Evolutionary conservation across 352 stramenopile species (phyloP), one percentile per base, ranked within the genome.

Genomic region (Phytophthora aleatoria): DNA sequence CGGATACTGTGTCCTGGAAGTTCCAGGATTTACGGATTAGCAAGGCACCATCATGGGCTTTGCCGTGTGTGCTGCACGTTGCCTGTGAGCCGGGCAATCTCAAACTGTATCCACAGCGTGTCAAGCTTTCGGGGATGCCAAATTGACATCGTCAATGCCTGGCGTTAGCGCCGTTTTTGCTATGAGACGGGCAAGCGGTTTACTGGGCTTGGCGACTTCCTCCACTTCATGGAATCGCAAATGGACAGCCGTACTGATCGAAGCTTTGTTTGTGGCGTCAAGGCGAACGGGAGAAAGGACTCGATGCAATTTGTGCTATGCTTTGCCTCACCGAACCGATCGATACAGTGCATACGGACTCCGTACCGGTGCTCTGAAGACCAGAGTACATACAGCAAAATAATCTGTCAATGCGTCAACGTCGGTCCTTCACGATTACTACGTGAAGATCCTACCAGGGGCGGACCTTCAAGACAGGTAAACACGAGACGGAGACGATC

Each of bases 1-100:
- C 28, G 12, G 33, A 12, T 38, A 12, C 16, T 20, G 16, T 20
- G 16, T 20, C 31, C 33, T 43, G 31, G 48, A 43, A 53, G 12
- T 15, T 30, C 48, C 48, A 13, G 33, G 49, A 3, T 36, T 39
- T 57, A 52, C 13, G 54, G 54, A 61, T 61, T 49, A 45, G 41
- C 31, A 11, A 26, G 44, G 43, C 42, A 53, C 43, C 30, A 61
- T 61, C 54, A 16, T 61, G 31, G 31, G 54, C 54, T 61, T 61
- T 61, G 54, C 54, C 35, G 30, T 30, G 48, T 47, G 13, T 56
- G 33, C 13, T 41, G 38, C 9, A 12, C 12, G 35, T 41, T 16
- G 10, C 1, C 11, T 54, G 20, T 61, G 54, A 61, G 54, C 31
- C 54, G 42, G 54, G 54, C 31, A 47, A 39, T 31, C 15, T 27